These are phyloP conservation scores for Colletotrichum lini DNA, from an alignment of 2,329 filamentous ascomycete species.

Conservation along the genomic window DNA sequence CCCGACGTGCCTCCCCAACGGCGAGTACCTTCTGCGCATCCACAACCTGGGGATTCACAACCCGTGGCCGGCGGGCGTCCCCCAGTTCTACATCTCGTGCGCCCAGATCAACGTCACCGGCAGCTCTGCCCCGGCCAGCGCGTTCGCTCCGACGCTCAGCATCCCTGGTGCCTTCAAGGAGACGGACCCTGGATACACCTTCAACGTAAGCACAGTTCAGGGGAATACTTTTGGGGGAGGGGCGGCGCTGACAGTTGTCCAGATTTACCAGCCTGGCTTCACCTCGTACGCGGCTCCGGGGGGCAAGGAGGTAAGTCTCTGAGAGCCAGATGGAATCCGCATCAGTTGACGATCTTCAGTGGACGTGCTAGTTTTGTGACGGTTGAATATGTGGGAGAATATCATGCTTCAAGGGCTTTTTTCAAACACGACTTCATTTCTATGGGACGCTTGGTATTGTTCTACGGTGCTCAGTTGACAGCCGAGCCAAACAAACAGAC, in stretches of 20 bases:
- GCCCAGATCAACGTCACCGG: slow-evolving; percentile 63
- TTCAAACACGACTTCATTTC: background rate
- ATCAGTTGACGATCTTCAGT: slow-evolving; percentile 11
- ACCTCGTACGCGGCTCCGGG: slow-evolving; percentile 34
- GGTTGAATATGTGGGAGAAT: background rate
- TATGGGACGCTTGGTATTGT: background rate
- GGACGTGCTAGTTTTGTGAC: slow-evolving; percentile 13
- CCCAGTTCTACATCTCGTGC: slow-evolving; percentile 64
- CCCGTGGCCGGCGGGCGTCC: slow-evolving; percentile 60
- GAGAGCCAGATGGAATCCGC: too few relatives aligned
- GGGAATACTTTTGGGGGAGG: too few relatives aligned
- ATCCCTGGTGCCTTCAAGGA: slow-evolving; percentile 60
- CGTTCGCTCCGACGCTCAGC: slow-evolving; percentile 50
- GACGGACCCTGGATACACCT: slow-evolving; percentile 61
- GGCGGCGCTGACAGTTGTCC: background rate
- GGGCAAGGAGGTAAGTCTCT: slow-evolving; percentile 30
- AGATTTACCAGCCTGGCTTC: slow-evolving; percentile 34
- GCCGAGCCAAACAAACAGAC: background rate
- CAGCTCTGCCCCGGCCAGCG: slow-evolving; percentile 50
- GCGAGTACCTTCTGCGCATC: slow-evolving; percentile 71
- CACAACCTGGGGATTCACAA: slow-evolving; percentile 75
- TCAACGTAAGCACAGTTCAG: slow-evolving; percentile 54
- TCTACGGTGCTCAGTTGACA: background rate
- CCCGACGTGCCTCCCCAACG: slow-evolving; percentile 66
- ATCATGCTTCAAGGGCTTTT: background rate